Base-by-base conservation (phyloP, 1,139 yeast species). In the Candida sanyaensis region DNA sequence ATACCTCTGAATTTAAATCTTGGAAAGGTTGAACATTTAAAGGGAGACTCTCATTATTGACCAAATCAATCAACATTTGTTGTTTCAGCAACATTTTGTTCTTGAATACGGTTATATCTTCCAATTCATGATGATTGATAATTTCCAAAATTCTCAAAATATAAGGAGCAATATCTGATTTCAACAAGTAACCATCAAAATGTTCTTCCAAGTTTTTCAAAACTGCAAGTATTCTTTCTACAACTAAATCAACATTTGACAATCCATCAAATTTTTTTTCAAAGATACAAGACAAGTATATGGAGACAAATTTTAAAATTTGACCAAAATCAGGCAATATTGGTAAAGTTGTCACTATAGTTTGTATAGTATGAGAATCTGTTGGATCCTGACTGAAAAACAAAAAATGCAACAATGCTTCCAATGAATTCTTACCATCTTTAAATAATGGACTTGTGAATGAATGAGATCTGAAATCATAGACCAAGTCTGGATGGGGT, bases 331-430 rank as follows among this genome's bases (percentile, higher is more conserved):
- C 81, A 21, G 87, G 86, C 49, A 86, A 69, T 33, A 89, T 62
- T 0, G 97, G 96, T 41, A 89, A 64, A 10, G 84, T 73, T 38
- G 78, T 64, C 26, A 86, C 68, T 5, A 87, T 66, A 46, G 81
- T 80, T 26, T 62, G 61, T 4, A 79, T 71, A 34, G 73, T 62
- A 4, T 48, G 48, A 4, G 50, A 34, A 41, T 53, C 56, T 1
- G 46, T 41, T 7, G 53, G 45, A 45, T 64, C 62, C 29, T 58
- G 50, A 33, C 61, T 58, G 65, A 88, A 88, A 6, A 89, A 64
- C 31, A 88, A 71, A 9, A 88, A 81, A 63, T 90, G 97, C 51
- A 91, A 78, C 38, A 90, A 73, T 37, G 91, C 79, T 61, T 89
- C 96, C 13, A 83, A 63, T 1, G 89, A 63, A 50, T 56, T 57